Base-by-base conservation (phyloP, 1,139 yeast genomes). In the Candida neerlandica region DNA sequence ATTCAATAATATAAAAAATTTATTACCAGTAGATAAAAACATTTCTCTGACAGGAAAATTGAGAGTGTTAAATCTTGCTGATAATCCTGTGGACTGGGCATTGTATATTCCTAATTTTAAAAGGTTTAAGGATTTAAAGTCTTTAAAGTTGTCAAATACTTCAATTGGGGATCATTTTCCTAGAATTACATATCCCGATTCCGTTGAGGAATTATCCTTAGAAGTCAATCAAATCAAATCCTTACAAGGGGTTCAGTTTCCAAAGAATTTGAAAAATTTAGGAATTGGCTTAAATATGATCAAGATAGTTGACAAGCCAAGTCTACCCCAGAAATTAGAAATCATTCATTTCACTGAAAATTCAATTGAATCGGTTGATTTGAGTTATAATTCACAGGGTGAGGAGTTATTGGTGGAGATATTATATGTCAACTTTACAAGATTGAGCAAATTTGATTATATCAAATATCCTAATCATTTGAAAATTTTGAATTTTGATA, bases 1-100 rank as follows among this genome's bases (percentile, higher is more conserved):
- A n/a, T 49, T 59, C 35, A 61, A 60, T 48, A 50, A 51, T n/a
- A 40, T 62, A 27, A 32, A 32, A 5, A 55, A 58, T 41, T 29
- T 57, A 6, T 26, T 49, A n/a, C 21, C 29, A 0, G 39, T 52
- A 0, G 37, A 42, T 5, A 40, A 29, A 10, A 37, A 14, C 3
- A 45, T 60, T 1, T 55, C 56, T 3, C 29, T 34, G 2, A 10
- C 38, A 7, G 12, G 26, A 5, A 42, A 44, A 3, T 48, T 66
- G 16, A 47, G 45, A 16, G 48, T 48, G 18, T 48, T 66, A 26
- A 54, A 53, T 39, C 40, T 65, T n/a, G 57, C 66, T 1, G 56
- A 62, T 48, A 66, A 65, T 51, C 66, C 66, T 1, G 59, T 64
- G n/a, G 55, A 57, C 40, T 66, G 70, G 70, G 38, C 34, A 5